Evolutionary conservation across 352 stramenopile species (phyloP).

Genomic region (Globisporangium takayamanum): DNA sequence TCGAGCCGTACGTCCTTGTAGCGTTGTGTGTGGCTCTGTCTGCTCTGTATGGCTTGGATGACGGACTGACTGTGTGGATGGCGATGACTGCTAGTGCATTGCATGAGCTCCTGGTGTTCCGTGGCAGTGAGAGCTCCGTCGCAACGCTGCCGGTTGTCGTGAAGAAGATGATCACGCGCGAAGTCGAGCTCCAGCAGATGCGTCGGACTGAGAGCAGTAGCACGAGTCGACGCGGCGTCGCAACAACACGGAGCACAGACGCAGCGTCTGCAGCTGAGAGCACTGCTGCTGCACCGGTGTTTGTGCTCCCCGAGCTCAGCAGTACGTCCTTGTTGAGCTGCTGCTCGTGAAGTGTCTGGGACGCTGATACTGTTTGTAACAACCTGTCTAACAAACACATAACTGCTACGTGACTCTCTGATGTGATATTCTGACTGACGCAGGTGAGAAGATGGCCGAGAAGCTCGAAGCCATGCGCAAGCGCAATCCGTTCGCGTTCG

Average conservation of each 20-base stretch:
- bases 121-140: slow-evolving; percentile 23
- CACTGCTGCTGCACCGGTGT: slow-evolving; percentile 11
- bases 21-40: background rate
- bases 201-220: slow-evolving; percentile 42
- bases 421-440: background rate
- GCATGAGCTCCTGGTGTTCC: slow-evolving; percentile 66
- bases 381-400: too few species aligned
- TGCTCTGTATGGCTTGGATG: background rate
- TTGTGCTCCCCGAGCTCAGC: slow-evolving; percentile 47
- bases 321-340: slow-evolving; percentile 22
- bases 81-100: slow-evolving; percentile 28
- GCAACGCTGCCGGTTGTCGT: slow-evolving; percentile 49
- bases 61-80: background rate
- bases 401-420: background rate
- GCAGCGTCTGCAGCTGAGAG: too few species aligned
- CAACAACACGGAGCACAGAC: background rate
- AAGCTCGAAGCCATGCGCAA: slow-evolving; percentile 60
- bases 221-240: slow-evolving; percentile 1
- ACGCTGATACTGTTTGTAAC: background rate
- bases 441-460: slow-evolving; percentile 50
- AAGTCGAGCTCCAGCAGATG: slow-evolving; percentile 80
- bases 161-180: slow-evolving; percentile 72
- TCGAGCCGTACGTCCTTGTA: slow-evolving; percentile 62
- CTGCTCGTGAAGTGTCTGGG: too few species aligned
- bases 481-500: slow-evolving; percentile 76